These are phyloP conservation scores for Backusella sp. DNA, from an alignment of 192 early-diverging fungal genomes.

Conservation along the genomic window DNA sequence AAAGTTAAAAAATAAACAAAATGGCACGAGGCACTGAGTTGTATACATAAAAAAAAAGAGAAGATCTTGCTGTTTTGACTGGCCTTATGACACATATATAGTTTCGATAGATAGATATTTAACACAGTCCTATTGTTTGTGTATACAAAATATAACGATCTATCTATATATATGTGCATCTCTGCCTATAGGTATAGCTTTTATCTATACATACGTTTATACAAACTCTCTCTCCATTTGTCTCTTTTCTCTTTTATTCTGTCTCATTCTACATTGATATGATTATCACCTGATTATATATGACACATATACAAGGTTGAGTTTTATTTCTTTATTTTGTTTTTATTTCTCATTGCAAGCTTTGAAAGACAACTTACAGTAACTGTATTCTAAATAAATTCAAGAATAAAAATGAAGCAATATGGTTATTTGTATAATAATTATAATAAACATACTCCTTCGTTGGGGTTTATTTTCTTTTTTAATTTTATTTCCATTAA, in stretches of 20 bases:
- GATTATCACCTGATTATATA: not conserved
- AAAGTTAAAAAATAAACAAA: constrained; percentile 1
- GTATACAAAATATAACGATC: not conserved
- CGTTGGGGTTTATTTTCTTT: not conserved
- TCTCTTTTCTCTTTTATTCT: not conserved
- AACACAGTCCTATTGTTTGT: not conserved
- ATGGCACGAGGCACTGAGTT: not conserved
- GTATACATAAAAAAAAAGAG: not conserved
- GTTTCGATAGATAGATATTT: not conserved
- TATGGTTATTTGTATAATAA: not conserved
- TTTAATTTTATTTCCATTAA: not conserved
- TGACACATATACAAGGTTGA: not conserved
- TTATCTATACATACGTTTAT: not conserved
- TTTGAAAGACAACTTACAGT: constrained; percentile 2
- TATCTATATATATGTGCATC: not conserved
- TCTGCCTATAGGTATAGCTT: not conserved
- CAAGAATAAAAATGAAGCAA: not conserved
- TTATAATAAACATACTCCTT: not conserved
- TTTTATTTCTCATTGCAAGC: not conserved
- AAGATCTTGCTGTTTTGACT: not conserved
- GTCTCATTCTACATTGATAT: not conserved
- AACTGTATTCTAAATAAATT: not conserved
- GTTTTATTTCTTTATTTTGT: not conserved
- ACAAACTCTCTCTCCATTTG: not conserved
- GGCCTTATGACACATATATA: not conserved